Percentiles rank a stretch among this genome's conserved stretches.
phyloP scores from a whole-genome alignment of 2,329 filamentous ascomycete genomes.

The Metarhizium rileyi region DNA sequence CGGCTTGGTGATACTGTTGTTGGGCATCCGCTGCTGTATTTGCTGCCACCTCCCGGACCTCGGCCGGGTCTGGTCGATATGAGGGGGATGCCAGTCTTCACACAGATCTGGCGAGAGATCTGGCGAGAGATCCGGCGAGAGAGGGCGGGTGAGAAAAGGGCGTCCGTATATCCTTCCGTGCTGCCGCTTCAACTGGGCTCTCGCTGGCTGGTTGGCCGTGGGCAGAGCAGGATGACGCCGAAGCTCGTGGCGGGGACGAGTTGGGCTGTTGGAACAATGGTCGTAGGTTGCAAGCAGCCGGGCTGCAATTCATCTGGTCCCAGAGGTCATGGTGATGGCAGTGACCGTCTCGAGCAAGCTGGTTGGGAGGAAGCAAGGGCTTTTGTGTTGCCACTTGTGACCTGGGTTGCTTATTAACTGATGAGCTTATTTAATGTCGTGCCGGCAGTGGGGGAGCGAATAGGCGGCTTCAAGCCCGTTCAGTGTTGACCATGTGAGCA shows the following conservation, averaged over 20 bases:
- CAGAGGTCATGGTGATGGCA: conserved; percentile 2
- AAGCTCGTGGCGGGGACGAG: not conserved
- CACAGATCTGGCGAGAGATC: not conserved
- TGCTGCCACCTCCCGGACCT: not conserved
- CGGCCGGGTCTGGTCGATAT: not conserved
- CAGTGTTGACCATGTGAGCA: not conserved
- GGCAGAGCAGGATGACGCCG: not conserved
- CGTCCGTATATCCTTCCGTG: not conserved
- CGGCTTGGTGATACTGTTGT: conserved; percentile 29
- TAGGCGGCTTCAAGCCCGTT: not conserved
- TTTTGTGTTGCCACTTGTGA: not conserved
- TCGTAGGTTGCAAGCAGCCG: not conserved
- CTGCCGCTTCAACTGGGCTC: not conserved
- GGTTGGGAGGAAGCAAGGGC: not conserved
- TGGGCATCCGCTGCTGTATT: conserved; percentile 16
- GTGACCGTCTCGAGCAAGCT: not conserved
- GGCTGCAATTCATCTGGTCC: not conserved
- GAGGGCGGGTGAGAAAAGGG: not conserved
- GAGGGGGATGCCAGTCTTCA: not conserved
- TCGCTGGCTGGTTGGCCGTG: not conserved
- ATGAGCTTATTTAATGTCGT: not conserved
- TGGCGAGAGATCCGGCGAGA: not conserved
- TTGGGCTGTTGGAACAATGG: not conserved
- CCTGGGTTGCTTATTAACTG: not conserved
- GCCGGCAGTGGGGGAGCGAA: not conserved